Conservation (phyloP, 2,329 filamentous ascomycete genomes). For the Trichoderma lentiforme region DNA sequence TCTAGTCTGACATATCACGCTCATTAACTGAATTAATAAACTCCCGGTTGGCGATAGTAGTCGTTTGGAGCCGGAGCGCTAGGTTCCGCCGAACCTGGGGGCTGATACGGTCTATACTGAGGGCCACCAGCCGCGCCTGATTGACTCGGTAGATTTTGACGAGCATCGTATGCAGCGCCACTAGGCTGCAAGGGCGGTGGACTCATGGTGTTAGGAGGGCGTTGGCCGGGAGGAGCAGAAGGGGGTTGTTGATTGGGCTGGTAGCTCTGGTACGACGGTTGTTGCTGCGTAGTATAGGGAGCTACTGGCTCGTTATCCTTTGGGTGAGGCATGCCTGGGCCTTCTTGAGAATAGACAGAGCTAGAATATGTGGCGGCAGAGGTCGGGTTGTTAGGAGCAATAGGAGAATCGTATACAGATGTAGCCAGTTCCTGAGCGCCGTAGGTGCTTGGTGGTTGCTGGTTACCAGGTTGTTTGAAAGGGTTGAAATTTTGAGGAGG, state of each 20-base stretch:
- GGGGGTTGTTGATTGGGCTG: slow-evolving; percentile 37
- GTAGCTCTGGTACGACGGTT: slow-evolving; percentile 43
- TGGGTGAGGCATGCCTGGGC: slow-evolving; percentile 31
- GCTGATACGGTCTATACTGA: slow-evolving; percentile 61
- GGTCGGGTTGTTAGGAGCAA: slow-evolving; percentile 50
- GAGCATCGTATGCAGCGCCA: slow-evolving; percentile 47
- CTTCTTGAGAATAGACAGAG: slow-evolving; percentile 49
- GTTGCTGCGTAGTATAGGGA: slow-evolving; percentile 30
- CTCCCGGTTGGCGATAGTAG: slow-evolving; percentile 51
- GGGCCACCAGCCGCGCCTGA: slow-evolving; percentile 25
- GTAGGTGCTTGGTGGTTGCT: slow-evolving; percentile 36
- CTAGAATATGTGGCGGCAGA: slow-evolving; percentile 44
- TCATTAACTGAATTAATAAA: slow-evolving; percentile 26
- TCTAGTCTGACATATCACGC: background rate
- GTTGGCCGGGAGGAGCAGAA: slow-evolving; percentile 36
- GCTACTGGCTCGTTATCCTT: slow-evolving; percentile 29
- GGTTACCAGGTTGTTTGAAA: slow-evolving; percentile 40
- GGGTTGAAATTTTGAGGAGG: slow-evolving; percentile 44
- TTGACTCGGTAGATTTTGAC: slow-evolving; percentile 51
- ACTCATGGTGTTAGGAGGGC: slow-evolving; percentile 33
- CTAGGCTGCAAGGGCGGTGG: slow-evolving; percentile 44
- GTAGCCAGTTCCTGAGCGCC: slow-evolving; percentile 72
- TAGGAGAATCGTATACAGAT: slow-evolving; percentile 72
- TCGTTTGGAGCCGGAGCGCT: slow-evolving; percentile 53
- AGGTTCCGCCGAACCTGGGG: slow-evolving; percentile 39